A percentile compares a stretch with the other conserved stretches of the same genome.
Evolutionary conservation across 2,329 filamentous ascomycete species (phyloP).

Genomic region (Cordyceps fumosorosea): DNA sequence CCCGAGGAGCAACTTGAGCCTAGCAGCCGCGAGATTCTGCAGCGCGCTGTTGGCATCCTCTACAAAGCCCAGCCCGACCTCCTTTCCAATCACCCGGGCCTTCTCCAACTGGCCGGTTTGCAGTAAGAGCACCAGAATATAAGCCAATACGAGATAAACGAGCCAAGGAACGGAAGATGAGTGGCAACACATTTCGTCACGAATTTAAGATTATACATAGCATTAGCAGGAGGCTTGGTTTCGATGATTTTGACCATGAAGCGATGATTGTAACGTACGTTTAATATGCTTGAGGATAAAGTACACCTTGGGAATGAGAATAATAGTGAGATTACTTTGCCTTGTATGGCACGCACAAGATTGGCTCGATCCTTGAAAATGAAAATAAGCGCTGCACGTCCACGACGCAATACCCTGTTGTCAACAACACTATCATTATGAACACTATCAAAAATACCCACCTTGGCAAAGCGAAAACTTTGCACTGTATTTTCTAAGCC

Average conservation of each 20-base stretch:
- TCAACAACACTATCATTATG: too few species aligned
- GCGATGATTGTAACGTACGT: constrained; percentile 11
- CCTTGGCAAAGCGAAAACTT: too few species aligned
- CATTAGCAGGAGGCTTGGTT: constrained; percentile 6
- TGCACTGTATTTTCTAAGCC: too few species aligned
- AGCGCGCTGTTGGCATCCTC: constrained; percentile 52
- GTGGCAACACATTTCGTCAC: constrained; percentile 2
- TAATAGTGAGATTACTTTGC: neutral
- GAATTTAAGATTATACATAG: constrained; percentile 9
- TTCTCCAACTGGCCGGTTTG: constrained; percentile 26
- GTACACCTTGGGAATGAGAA: constrained; percentile 11
- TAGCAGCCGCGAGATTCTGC: constrained; percentile 60
- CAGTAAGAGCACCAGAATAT: constrained; percentile 7
- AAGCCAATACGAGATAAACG: neutral
- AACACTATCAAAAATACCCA: too few species aligned
- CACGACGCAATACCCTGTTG: too few species aligned
- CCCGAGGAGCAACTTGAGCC: constrained; percentile 71
- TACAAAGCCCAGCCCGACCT: constrained; percentile 30
- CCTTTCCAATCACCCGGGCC: constrained; percentile 23
- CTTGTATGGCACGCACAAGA: neutral
- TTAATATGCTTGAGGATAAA: constrained; percentile 9
- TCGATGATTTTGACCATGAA: constrained; percentile 13
- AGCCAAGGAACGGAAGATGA: neutral
- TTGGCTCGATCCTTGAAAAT: neutral
- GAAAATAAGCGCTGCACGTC: neutral